A percentile compares a stretch with the other conserved stretches of the same genome.
phyloP scores from a whole-genome alignment of 345 rosid genomes.

The Syzygium grande region DNA sequence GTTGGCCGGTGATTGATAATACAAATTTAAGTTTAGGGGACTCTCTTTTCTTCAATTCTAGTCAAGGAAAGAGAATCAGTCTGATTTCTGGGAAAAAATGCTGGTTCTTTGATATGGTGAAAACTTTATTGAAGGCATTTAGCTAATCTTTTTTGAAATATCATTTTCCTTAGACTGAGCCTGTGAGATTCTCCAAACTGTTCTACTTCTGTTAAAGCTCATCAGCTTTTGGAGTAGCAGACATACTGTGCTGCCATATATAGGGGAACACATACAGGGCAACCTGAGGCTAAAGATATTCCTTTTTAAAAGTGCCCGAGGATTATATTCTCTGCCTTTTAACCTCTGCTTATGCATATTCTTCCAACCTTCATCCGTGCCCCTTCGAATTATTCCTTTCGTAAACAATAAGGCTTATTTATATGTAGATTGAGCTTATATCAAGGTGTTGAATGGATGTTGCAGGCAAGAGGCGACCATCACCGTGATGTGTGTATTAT shows the following conservation, averaged over 20 bases:
- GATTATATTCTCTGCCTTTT: background rate
- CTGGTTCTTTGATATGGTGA: background rate
- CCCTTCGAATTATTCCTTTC: background rate
- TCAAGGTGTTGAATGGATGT: background rate
- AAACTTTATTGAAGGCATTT: background rate
- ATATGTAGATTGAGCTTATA: background rate
- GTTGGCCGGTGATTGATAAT: background rate
- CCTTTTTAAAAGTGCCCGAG: background rate
- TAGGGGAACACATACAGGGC: background rate
- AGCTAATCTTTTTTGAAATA: background rate
- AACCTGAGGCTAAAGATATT: background rate
- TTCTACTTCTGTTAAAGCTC: background rate
- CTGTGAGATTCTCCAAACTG: background rate
- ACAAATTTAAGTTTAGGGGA: background rate
- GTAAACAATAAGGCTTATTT: background rate
- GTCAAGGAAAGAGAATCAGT: background rate
- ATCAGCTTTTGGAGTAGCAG: background rate
- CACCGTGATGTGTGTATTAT: conserved; percentile 96
- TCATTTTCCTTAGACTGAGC: background rate
- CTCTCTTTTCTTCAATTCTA: background rate
- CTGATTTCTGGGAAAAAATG: background rate
- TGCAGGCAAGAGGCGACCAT: conserved; percentile 93
- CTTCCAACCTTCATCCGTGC: background rate
- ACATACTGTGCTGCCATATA: background rate
- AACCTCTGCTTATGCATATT: background rate